These are phyloP conservation scores for Trichocladium antarcticum DNA, from an alignment of 495 filamentous ascomycete species.

Conservation along the genomic window DNA sequence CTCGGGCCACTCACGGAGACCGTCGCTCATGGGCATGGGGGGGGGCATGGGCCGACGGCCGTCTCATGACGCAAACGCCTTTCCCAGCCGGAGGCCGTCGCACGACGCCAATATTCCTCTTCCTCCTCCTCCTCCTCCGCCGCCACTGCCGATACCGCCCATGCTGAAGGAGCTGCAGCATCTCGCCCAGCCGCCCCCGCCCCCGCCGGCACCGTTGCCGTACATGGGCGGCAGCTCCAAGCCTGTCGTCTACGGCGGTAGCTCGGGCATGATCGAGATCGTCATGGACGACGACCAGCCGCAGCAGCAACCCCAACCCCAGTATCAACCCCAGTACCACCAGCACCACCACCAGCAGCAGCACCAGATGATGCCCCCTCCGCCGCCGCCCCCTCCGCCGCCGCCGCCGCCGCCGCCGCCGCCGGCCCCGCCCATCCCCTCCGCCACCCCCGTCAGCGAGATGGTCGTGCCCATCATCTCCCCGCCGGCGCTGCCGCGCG, in stretches of 20 bases:
- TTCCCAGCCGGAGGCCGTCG: conserved; percentile 35
- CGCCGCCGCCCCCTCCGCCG: conserved; percentile 6
- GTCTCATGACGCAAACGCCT: conserved; percentile 1
- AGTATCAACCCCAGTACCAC: conserved; percentile 4
- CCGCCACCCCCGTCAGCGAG: conserved; percentile 14
- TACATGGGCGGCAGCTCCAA: conserved; percentile 17
- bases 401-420: conserved; percentile 10
- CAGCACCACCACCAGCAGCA: neutral
- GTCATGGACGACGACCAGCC: conserved; percentile 55
- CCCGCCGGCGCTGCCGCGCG: conserved; percentile 29
- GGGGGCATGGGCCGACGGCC: conserved; percentile 21
- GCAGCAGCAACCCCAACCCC: conserved; percentile 23
- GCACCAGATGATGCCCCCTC: too few relatives aligned
- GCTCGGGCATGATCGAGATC: conserved; percentile 61
- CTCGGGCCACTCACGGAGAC: conserved; percentile 15
- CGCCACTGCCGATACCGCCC: conserved; percentile 43
- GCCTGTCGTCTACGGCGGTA: conserved; percentile 27
- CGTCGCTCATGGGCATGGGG: neutral
- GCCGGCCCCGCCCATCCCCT: conserved; percentile 15
- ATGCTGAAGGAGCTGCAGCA: conserved; percentile 80
- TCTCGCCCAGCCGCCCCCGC: conserved; percentile 55
- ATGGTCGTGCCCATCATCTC: conserved; percentile 27
- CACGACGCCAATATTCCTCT: conserved; percentile 40
- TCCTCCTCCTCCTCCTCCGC: conserved; percentile 41
- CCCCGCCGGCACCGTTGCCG: conserved; percentile 51